Evolutionary conservation across 495 filamentous ascomycete species (phyloP).

Genomic region (Tetracladium setigerum): DNA sequence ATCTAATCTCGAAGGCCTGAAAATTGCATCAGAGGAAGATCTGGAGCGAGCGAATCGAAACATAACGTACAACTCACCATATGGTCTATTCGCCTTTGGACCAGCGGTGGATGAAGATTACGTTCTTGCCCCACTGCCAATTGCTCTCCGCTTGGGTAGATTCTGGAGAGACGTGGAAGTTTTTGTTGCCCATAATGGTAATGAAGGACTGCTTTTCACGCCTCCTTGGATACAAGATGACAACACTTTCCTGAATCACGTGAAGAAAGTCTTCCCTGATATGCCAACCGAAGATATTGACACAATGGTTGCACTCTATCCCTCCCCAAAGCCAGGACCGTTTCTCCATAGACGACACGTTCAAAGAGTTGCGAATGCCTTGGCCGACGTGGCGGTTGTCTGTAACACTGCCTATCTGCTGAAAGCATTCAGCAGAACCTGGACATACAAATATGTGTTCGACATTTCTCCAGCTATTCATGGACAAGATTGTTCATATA

Average conservation of each 20-base stretch:
- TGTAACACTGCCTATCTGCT: slow-evolving; percentile 41
- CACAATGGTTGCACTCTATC: slow-evolving; percentile 8
- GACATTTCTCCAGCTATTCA: slow-evolving; percentile 48
- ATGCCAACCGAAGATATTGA: background rate
- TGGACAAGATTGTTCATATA: slow-evolving; percentile 43
- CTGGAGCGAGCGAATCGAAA: background rate
- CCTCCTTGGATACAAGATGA: background rate
- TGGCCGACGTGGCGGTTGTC: slow-evolving; percentile 34
- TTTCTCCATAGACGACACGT: slow-evolving; percentile 34
- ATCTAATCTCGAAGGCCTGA: slow-evolving; percentile 3
- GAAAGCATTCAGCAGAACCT: slow-evolving; percentile 31
- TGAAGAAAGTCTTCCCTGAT: background rate
- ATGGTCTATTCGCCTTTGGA: slow-evolving; percentile 45
- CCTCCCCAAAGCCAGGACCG: slow-evolving; percentile 28
- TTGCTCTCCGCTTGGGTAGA: slow-evolving; percentile 46
- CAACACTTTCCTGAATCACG: background rate
- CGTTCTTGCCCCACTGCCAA: slow-evolving; percentile 44
- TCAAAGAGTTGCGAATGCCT: slow-evolving; percentile 25
- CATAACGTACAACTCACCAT: slow-evolving; percentile 19
- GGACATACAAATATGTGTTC: slow-evolving; percentile 53
- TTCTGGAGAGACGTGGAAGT: slow-evolving; percentile 45
- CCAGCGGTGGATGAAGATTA: slow-evolving; percentile 52
- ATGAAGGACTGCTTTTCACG: slow-evolving; percentile 37
- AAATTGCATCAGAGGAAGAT: background rate
- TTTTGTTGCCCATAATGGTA: slow-evolving; percentile 46